Percentiles rank a stretch among this genome's conserved stretches.
Conservation (phyloP, 2,329 filamentous ascomycete genomes). For the Aspergillus chevalieri region DNA sequence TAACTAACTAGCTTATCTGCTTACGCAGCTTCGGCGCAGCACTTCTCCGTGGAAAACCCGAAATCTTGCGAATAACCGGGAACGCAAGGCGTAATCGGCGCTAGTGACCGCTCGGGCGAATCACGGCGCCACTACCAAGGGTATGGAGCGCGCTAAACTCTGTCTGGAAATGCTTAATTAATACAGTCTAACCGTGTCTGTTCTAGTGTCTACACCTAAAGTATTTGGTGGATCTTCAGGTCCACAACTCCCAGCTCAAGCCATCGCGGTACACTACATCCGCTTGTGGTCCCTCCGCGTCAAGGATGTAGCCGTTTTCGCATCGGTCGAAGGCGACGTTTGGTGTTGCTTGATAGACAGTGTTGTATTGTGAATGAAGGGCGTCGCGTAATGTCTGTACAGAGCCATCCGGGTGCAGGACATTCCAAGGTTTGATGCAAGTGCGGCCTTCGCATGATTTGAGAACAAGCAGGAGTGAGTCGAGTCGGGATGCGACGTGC, state of each 20-base stretch:
- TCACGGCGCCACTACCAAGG: too few relatives aligned
- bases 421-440: slow-evolving; percentile 31
- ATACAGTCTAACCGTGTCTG: too few relatives aligned
- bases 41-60: too few relatives aligned
- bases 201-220: background rate
- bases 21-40: too few relatives aligned
- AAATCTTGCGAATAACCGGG: background rate
- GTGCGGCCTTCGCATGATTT: slow-evolving; percentile 31
- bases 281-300: slow-evolving; percentile 26
- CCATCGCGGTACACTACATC: slow-evolving; percentile 14
- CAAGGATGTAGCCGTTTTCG: slow-evolving; percentile 28
- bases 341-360: slow-evolving; percentile 22
- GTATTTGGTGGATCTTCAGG: slow-evolving; percentile 4
- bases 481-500: slow-evolving; percentile 21
- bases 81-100: background rate
- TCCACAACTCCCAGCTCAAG: slow-evolving; percentile 18
- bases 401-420: slow-evolving; percentile 22
- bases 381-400: slow-evolving; percentile 25
- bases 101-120: background rate
- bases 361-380: slow-evolving; percentile 19
- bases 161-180: background rate
- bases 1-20: too few relatives aligned
- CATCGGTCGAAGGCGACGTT: slow-evolving; percentile 28
- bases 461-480: slow-evolving; percentile 32
- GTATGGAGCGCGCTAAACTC: background rate